Evolutionary conservation across 2,329 filamentous ascomycete genomes (phyloP), one percentile per base, ranked within the genome.

Genomic region (Sporothrix protearum): DNA sequence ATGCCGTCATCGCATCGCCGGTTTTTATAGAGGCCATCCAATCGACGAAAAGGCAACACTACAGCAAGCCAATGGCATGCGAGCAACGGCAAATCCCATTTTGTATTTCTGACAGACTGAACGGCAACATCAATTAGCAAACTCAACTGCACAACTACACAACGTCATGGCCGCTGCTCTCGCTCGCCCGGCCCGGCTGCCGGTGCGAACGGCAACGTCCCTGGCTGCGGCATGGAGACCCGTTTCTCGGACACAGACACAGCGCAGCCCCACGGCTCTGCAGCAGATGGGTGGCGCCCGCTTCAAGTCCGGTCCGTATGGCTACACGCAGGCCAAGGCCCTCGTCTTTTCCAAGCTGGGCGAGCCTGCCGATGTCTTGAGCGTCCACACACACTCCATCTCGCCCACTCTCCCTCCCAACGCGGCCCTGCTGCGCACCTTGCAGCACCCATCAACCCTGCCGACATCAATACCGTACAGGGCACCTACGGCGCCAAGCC

Each of bases 381-480:
- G 88, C 22, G 82, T 95, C 3, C 92, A 94, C 81, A 86, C 83
- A 0, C 89, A 94, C 82, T 93, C 91, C 76, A 93, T 95, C 78
- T 91, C 91, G 3, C 92, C 92, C 2, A 86, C 88, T 3, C 87
- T 94, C 74, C 91, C 92, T 64, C 80, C 84, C 45, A 81, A 81
- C 64, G 82, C 86, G 63, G 82, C 96, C 76, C 94, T 95, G 70
- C 85, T 99, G 73, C 93, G 93, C 80, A 91, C 96, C 92, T 99
- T 77, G 92, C 94, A 42, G 89, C 94, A 0, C 93, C 96, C 71
- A 93, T 99, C 81, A 99, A 99, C 83, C 96, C 96, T 30, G 94
- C 96, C 78, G 96, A 99, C 82, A 92, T 99, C 81, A 99, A 99
- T 85, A 95, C 95, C 77, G 92, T 99, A 78, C 96, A 99, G 84